Evolutionary conservation across 2,329 filamentous ascomycete species (phyloP).

Genomic region (Aurifilum marmelostoma): DNA sequence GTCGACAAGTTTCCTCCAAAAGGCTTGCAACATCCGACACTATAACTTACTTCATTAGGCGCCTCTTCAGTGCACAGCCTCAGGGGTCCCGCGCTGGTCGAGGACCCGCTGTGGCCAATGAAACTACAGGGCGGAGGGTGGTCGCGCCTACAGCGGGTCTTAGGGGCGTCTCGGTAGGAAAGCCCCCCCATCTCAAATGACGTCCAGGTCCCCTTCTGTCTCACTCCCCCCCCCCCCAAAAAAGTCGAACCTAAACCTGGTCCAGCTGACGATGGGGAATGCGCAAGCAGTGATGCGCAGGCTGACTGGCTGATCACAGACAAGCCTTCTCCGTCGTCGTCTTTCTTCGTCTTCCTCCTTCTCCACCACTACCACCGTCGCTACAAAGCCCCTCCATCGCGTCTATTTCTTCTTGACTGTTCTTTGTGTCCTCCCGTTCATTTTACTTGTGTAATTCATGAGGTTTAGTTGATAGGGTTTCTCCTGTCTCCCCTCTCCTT

Average conservation of each 20-base stretch:
- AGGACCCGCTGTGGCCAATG: slow-evolving; percentile 10
- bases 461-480: not conserved
- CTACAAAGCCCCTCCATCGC: not conserved
- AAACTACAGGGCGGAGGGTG: not conserved
- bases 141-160: not conserved
- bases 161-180: not conserved
- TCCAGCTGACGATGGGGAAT: slow-evolving; percentile 1
- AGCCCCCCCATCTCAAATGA: not conserved
- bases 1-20: too few relatives aligned
- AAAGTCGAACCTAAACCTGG: not conserved
- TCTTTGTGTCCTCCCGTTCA: not conserved
- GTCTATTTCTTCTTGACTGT: not conserved
- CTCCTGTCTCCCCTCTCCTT: not conserved
- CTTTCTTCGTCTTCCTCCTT: not conserved
- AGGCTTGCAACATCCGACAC: too few relatives aligned
- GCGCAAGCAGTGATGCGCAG: not conserved
- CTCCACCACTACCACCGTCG: not conserved
- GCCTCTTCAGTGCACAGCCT: not conserved
- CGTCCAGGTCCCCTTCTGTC: not conserved
- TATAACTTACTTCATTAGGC: not conserved
- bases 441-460: not conserved
- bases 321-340: not conserved
- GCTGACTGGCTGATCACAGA: not conserved
- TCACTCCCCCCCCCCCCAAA: too few relatives aligned
- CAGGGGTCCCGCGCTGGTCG: not conserved